Conservation (phyloP, 1,284 basidiomycete genomes). For the Xerocomus minutiporus region DNA sequence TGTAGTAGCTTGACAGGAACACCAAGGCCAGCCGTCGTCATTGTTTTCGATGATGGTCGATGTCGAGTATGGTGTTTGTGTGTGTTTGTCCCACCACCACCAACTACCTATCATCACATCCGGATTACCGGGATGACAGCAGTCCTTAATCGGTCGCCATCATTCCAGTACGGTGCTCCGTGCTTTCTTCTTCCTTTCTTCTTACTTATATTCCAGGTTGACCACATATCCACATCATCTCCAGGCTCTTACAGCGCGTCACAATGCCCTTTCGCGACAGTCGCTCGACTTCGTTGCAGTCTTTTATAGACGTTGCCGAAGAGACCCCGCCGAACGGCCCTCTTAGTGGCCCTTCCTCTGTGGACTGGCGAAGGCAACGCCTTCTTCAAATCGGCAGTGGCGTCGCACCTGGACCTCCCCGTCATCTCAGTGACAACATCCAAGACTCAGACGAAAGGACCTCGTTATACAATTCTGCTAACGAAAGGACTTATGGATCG, state of each 20-base stretch:
- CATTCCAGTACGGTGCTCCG: neutral
- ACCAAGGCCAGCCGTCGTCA: constrained; percentile 59
- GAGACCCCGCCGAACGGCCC: constrained; percentile 22
- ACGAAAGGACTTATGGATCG: constrained; percentile 19
- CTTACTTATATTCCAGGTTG: no score
- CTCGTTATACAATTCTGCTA: constrained; percentile 10
- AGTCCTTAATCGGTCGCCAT: neutral
- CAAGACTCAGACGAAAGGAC: constrained; percentile 17
- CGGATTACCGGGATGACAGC: neutral
- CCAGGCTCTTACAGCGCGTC: neutral
- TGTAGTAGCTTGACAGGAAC: constrained; percentile 91
- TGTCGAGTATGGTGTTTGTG: constrained; percentile 14
- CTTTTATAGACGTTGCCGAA: constrained; percentile 11
- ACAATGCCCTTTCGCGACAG: constrained; percentile 19
- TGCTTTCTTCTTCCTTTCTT: neutral
- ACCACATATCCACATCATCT: neutral
- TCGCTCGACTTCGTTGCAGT: constrained; percentile 22
- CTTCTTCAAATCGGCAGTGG: constrained; percentile 28
- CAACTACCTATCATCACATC: neutral
- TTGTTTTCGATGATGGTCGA: constrained; percentile 15
- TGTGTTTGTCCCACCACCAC: constrained; percentile 19
- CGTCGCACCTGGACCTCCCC: neutral
- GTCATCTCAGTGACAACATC: constrained; percentile 2
- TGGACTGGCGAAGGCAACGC: constrained; percentile 30
- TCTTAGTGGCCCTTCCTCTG: constrained; percentile 28